A percentile compares a stretch with the other conserved stretches of the same genome.
These are phyloP conservation scores for Kodamaea fukazawae DNA, from an alignment of 805 yeast species.

Conservation along the genomic window DNA sequence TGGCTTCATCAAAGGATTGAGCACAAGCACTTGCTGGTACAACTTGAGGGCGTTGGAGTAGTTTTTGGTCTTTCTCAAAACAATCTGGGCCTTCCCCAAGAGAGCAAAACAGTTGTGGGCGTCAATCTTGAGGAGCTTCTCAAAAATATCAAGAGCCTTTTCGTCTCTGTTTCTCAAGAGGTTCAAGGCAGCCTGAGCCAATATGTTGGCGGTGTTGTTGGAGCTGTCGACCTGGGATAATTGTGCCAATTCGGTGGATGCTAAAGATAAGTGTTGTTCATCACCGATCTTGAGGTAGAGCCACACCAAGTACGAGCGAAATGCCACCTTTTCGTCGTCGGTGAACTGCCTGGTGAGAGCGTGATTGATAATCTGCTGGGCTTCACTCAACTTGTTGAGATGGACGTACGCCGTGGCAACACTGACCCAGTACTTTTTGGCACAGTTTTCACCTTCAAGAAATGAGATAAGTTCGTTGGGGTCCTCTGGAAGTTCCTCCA, in stretches of 20 bases:
- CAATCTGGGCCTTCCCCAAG: constrained; percentile 79
- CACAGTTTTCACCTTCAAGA: constrained; percentile 76
- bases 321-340: constrained; percentile 45
- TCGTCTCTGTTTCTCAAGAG: constrained; percentile 62
- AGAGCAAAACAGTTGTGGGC: constrained; percentile 70
- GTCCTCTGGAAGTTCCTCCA: constrained; percentile 84
- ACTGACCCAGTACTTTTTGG: constrained; percentile 76
- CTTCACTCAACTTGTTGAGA: constrained; percentile 55
- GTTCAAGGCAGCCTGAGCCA: constrained; percentile 67
- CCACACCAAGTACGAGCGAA: constrained; percentile 74
- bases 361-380: constrained; percentile 57
- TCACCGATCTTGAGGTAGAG: constrained; percentile 47
- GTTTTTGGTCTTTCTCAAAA: constrained; percentile 64
- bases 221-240: constrained; percentile 13
- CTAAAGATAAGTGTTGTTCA: constrained; percentile 22
- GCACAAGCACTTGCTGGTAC: constrained; percentile 77
- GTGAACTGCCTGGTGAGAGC: constrained; percentile 48
- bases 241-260: constrained; percentile 21
- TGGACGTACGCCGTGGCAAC: constrained; percentile 79
- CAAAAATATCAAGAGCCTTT: constrained; percentile 68
- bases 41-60: constrained; percentile 71
- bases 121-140: constrained; percentile 52
- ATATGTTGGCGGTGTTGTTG: constrained; percentile 40
- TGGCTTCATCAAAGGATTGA: constrained; percentile 77
- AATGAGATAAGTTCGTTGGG: constrained; percentile 77